These are phyloP conservation scores for Austropuccinia psidii DNA, from an alignment of 1,284 basidiomycete genomes.

Conservation along the genomic window DNA sequence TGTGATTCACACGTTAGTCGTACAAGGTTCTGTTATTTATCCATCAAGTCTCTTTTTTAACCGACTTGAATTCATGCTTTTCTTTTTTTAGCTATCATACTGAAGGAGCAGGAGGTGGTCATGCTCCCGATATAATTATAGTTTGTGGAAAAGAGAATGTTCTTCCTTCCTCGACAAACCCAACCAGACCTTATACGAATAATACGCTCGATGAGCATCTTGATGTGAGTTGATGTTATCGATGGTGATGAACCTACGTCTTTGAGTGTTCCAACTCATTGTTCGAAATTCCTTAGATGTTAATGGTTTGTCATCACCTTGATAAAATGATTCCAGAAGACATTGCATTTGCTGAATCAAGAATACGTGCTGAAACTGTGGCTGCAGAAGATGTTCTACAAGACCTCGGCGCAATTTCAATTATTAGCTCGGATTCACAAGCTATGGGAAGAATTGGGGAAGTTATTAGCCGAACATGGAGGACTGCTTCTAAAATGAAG, in stretches of 20 bases:
- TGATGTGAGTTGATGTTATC: constrained; percentile 59
- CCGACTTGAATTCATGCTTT: not conserved
- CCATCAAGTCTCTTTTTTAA: not conserved
- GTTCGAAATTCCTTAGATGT: constrained; percentile 59
- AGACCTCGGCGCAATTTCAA: constrained; percentile 83
- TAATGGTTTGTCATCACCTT: constrained; percentile 64
- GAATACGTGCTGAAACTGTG: constrained; percentile 91
- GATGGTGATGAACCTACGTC: not conserved
- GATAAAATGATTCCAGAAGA: constrained; percentile 61
- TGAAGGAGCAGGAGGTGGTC: constrained; percentile 92
- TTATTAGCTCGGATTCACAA: constrained; percentile 92
- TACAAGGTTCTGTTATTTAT: not conserved
- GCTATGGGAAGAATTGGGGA: constrained; percentile 98
- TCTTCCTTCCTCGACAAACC: constrained; percentile 94
- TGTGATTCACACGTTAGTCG: constrained; percentile 73
- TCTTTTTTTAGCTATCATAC: constrained; percentile 62
- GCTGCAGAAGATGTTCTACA: constrained; percentile 97
- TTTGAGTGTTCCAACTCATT: not conserved
- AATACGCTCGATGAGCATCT: constrained; percentile 97
- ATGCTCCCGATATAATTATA: constrained; percentile 95
- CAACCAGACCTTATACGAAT: constrained; percentile 79
- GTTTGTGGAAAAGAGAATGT: constrained; percentile 86
- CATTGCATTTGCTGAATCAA: constrained; percentile 90
- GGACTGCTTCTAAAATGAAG: constrained; percentile 92
- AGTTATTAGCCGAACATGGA: constrained; percentile 86